Evolutionary conservation across 2,329 filamentous ascomycete genomes (phyloP), one percentile per base, ranked within the genome.

Genomic region (Ceratocystis papillata): DNA sequence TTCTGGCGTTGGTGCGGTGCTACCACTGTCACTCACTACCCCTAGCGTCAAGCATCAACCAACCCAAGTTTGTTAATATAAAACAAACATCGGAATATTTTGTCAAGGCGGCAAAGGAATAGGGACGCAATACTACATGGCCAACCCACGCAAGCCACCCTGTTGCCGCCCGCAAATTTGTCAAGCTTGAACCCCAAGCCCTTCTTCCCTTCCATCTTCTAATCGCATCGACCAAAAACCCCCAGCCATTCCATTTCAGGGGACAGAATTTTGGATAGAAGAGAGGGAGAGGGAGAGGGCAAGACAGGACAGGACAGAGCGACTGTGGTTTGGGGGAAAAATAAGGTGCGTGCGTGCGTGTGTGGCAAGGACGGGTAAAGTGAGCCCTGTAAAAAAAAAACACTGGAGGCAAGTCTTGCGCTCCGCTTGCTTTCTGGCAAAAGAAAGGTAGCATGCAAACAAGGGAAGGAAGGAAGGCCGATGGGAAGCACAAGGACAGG

Each of bases 41-140:
- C 53, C 53, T 57, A 57, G 53, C 53, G 25, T 33, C 37, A 25
- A 62, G 59, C 33, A 62, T 41, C 41, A 62, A 25, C 37, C 37
- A 46, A 22, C 8, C 8, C 15, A 45, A 25, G 22, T 46, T 46
- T 62, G 33, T 48, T 46, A 46, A 46, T 46, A 30, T 30, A 46
- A 62, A 62, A 62, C 60, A 62, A 62, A 62, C 41, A 62, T 62
- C 60, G 60, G 60, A 46, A 28, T 62, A 62, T 62, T 62, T 62
- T 62, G 60, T 62, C 60, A 62, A 41, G 60, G 41, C 60, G 60
- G 60, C 44, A 62, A 46, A 62, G 60, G 60, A 62, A 62, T 41
- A 46, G 60, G 41, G 33, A n/a, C 37, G 53, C 60, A 62, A 62
- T 62, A 62, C 60, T 28, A 62, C 60, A 41, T 46, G 25, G 60